Evolutionary conservation across 441 rosid genomes (phyloP).

Genomic region (Arabidopsis lyrata): DNA sequence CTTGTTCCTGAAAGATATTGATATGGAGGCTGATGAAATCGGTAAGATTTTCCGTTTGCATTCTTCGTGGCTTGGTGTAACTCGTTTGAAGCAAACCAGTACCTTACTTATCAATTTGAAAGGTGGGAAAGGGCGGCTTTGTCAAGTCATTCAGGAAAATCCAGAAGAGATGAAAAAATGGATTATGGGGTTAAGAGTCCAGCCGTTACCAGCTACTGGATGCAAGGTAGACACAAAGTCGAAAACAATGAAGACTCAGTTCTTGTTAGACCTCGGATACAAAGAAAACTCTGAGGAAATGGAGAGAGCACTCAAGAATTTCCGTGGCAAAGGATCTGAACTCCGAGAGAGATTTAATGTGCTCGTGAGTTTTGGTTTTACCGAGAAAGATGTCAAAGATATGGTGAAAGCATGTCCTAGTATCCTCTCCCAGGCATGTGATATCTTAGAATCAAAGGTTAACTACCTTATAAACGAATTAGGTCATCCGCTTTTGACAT

Average conservation of each 20-base stretch:
- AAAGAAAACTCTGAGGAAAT: conserved; percentile 50
- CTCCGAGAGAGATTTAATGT: conserved; percentile 74
- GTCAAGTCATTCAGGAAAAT: conserved; percentile 63
- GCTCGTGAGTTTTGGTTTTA: conserved; percentile 62
- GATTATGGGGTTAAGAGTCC: conserved; percentile 54
- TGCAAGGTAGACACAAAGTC: conserved; percentile 43
- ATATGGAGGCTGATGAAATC: conserved; percentile 66
- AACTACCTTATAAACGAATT: conserved; percentile 57
- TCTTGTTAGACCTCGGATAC: conserved; percentile 67
- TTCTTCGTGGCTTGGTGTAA: conserved; percentile 55
- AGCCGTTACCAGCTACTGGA: conserved; percentile 46
- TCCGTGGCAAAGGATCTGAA: conserved; percentile 71
- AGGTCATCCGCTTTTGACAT: conserved; percentile 58
- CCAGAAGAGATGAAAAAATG: conserved; percentile 73
- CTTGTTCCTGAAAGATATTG: conserved; percentile 60
- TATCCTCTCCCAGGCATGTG: conserved; percentile 59
- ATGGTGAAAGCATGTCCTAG: conserved; percentile 68
- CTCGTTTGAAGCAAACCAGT: conserved; percentile 63
- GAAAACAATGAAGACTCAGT: conserved; percentile 59
- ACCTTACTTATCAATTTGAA: conserved; percentile 59
- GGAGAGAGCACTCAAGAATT: conserved; percentile 53
- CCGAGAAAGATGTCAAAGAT: conserved; percentile 53
- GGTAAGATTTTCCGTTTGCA: conserved; percentile 54
- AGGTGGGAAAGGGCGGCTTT: conserved; percentile 63
- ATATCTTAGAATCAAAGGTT: conserved; percentile 60